These are phyloP conservation scores for Psilocybe cyanescens DNA, from an alignment of 768 basidiomycete genomes.

Conservation along the genomic window DNA sequence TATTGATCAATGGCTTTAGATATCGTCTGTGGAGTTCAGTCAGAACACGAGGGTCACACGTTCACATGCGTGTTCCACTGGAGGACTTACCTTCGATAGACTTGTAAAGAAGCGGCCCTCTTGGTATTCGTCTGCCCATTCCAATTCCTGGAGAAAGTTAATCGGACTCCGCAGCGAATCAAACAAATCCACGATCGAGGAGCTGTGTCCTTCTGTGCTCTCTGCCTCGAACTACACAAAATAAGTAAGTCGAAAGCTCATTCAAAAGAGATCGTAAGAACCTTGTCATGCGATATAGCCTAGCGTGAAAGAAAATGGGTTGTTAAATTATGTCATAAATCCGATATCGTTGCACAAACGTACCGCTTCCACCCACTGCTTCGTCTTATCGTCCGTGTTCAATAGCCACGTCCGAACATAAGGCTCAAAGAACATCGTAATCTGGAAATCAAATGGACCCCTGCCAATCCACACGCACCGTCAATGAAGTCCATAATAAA, in stretches of 20 bases:
- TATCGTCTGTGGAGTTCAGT: conserved; percentile 61
- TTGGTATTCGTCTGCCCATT: conserved; percentile 92
- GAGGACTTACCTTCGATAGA: conserved; percentile 70
- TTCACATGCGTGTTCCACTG: too few relatives aligned
- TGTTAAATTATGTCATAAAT: not conserved
- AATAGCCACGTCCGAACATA: conserved; percentile 88
- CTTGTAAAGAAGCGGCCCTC: conserved; percentile 89
- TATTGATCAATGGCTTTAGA: conserved; percentile 93
- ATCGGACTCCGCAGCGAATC: conserved; percentile 92
- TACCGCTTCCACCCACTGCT: conserved; percentile 92
- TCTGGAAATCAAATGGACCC: conserved; percentile 63
- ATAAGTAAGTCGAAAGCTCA: conserved; percentile 3
- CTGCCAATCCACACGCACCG: conserved; percentile 33
- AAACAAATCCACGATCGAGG: conserved; percentile 97
- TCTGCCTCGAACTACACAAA: conserved; percentile 73
- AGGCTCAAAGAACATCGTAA: conserved; percentile 81
- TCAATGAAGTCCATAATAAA: conserved; percentile 3
- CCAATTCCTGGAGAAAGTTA: conserved; percentile 82
- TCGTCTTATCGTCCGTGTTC: conserved; percentile 89
- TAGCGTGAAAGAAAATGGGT: conserved; percentile 28
- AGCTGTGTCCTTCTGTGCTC: conserved; percentile 82
- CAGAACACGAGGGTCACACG: not conserved
- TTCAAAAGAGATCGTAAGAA: conserved; percentile 29
- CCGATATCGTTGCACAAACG: conserved; percentile 40
- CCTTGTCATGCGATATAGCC: conserved; percentile 86